Evolutionary conservation across 306 rosid genomes (phyloP), one percentile per base, ranked within the genome.

Genomic region (Medicago lupulina): DNA sequence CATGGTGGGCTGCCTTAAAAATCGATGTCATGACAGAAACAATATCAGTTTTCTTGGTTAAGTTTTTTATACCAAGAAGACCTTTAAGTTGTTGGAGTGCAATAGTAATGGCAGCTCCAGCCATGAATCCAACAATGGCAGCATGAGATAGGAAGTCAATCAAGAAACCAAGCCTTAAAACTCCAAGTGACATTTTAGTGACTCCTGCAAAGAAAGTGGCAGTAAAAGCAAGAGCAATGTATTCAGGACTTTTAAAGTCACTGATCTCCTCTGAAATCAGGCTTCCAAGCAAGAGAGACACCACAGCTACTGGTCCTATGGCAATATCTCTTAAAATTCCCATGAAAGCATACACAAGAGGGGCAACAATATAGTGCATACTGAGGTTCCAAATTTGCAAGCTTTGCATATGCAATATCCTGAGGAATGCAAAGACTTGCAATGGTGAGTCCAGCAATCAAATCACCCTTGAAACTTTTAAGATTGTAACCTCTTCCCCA

Each of bases 71-170:
- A 65, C 98, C 98, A 23, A 94, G 82, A 4, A 94, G 78, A 73
- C 97, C 98, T 73, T 92, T 94, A 7, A 94, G 97, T 75, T 94
- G 98, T 58, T 94, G 98, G 57, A 94, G 88, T 80, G 86, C 72
- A 76, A 94, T 94, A 46, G 95, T 94, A 59, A 94, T 70, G 65
- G 98, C 90, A 18, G 98, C 95, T 67, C 98, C 98, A 23, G 76
- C 93, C 97, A 94, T 92, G 86, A 94, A 94, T 21, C 98, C 97
- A 67, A 92, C 90, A 61, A 94, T 90, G 43, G 96, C 94, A 74
- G 97, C 98, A 47, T 90, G 97, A 55, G 97, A 94, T 10, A 94
- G 86, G 76, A 88, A 94, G 65, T 94, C 98, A 60, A 90, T 84
- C 84, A 94, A 76, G 89, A 94, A 92, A 69, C 98, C 98, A 60